A percentile compares a stretch with the other conserved stretches of the same genome.
phyloP scores from a whole-genome alignment of 805 yeast species.

The Blastobotrys parvus region DNA sequence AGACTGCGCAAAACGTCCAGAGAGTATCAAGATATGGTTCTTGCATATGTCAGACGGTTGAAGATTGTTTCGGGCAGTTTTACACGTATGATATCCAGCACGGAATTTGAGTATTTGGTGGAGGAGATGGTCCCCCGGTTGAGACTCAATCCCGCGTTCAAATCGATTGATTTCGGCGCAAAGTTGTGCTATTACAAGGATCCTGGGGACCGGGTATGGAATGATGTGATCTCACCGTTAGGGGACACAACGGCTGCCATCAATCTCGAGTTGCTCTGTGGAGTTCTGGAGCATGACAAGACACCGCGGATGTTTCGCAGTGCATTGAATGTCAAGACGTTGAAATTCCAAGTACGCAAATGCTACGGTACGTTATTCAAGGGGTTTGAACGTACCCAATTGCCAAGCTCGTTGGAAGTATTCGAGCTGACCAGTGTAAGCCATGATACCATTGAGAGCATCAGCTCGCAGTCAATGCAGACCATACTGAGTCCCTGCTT shows the following conservation, averaged over 20 bases:
- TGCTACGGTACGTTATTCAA: not conserved
- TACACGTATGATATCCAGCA: not conserved
- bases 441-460: not conserved
- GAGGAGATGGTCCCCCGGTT: not conserved
- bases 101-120: not conserved
- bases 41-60: not conserved
- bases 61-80: not conserved
- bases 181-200: not conserved
- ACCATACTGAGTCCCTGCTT: not conserved
- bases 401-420: not conserved
- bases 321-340: not conserved
- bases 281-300: not conserved
- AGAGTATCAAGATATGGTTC: not conserved
- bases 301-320: not conserved
- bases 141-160: not conserved
- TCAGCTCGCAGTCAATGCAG: not conserved
- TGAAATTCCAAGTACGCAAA: not conserved
- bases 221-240: not conserved
- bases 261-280: not conserved
- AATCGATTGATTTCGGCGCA: not conserved
- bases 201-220: not conserved
- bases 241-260: not conserved
- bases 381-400: not conserved
- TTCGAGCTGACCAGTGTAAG: not conserved
- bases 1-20: not conserved